phyloP scores from a whole-genome alignment of 768 basidiomycete species.

The Mycena metata region DNA sequence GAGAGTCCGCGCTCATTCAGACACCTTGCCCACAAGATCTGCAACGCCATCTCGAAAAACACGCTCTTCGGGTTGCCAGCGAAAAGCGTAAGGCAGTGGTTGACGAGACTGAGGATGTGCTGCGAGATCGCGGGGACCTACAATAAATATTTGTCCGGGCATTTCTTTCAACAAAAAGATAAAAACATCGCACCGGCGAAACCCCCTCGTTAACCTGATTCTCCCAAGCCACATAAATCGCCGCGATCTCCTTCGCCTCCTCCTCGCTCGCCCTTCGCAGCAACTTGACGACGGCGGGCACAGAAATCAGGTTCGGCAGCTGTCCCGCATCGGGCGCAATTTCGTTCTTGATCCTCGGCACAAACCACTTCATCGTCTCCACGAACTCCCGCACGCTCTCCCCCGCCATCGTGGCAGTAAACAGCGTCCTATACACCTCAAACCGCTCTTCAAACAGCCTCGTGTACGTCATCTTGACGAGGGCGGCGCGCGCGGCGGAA shows the following conservation, averaged over 20 bases:
- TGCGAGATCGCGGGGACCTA: conserved; percentile 27
- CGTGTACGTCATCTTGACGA: conserved; percentile 36
- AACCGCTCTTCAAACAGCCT: conserved; percentile 36
- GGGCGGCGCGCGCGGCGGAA: conserved; percentile 26
- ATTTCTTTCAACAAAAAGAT: neutral
- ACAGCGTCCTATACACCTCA: conserved; percentile 30
- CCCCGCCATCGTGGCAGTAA: conserved; percentile 29
- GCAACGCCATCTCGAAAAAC: conserved; percentile 38
- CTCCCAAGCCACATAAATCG: conserved; percentile 38
- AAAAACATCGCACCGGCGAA: conserved; percentile 25
- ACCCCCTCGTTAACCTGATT: conserved; percentile 39
- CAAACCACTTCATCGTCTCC: conserved; percentile 36
- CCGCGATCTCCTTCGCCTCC: conserved; percentile 35
- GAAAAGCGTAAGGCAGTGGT: conserved; percentile 32
- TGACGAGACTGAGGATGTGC: conserved; percentile 29
- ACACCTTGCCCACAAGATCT: conserved; percentile 36
- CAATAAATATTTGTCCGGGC: conserved; percentile 3
- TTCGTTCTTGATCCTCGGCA: conserved; percentile 40
- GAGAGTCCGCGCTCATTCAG: conserved; percentile 32
- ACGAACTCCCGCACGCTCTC: conserved; percentile 32
- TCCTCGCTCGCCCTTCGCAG: conserved; percentile 29
- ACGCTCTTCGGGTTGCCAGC: conserved; percentile 16
- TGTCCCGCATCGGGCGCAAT: conserved; percentile 33
- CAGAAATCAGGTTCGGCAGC: conserved; percentile 21
- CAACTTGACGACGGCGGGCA: conserved; percentile 19